Conservation (phyloP, 2,329 filamentous ascomycete genomes). For the Colletotrichum acutatum region DNA sequence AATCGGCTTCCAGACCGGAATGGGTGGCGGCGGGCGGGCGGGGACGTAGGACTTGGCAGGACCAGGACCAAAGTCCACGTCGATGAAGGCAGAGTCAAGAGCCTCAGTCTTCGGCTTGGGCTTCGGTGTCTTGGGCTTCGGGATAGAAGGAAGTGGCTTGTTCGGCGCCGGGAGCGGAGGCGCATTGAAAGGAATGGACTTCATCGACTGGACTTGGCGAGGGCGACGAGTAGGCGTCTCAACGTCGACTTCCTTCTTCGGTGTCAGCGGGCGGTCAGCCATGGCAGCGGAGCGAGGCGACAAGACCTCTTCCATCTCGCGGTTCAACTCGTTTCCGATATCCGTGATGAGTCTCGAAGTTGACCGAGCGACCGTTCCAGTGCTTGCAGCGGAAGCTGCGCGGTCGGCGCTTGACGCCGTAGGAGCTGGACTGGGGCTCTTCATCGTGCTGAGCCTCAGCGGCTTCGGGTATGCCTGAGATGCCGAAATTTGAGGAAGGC, state of each 20-base stretch:
- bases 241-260: neutral
- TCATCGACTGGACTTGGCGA: conserved; percentile 12
- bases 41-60: neutral
- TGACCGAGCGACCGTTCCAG: neutral
- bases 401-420: neutral
- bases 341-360: conserved; percentile 29
- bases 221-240: conserved; percentile 25
- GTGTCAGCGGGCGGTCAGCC: neutral
- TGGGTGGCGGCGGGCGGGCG: neutral
- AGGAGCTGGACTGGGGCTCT: conserved; percentile 14
- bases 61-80: conserved; percentile 1
- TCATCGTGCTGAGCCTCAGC: conserved; percentile 21
- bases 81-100: neutral
- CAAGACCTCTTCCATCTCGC: conserved; percentile 23
- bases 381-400: neutral
- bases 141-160: conserved; percentile 27
- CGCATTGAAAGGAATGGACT: conserved; percentile 9
- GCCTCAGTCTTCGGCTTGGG: neutral
- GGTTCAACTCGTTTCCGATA: conserved; percentile 23
- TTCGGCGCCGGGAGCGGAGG: conserved; percentile 16
- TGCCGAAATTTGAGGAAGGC: conserved; percentile 13
- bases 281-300: conserved; percentile 13
- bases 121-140: neutral
- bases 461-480: conserved; percentile 24
- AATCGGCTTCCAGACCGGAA: neutral